Percentiles rank a stretch among this genome's conserved stretches.
Evolutionary conservation across 148 eudicot species (phyloP).

Genomic region (Pharnaceum exiguum): DNA sequence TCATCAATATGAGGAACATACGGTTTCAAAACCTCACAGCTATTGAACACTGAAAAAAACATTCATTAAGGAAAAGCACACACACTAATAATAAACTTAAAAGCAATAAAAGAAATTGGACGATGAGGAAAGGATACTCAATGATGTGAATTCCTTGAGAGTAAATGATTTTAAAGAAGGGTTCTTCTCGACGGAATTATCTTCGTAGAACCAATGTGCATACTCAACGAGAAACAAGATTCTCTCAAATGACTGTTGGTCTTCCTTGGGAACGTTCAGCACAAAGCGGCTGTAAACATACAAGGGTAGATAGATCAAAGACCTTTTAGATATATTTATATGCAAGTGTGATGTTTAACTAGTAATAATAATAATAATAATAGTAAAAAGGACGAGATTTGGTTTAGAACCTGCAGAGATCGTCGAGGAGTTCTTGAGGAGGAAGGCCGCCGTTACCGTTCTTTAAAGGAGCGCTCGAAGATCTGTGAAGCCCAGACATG

Average conservation of each 20-base stretch:
- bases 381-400: background rate
- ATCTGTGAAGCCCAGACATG: constrained; percentile 70
- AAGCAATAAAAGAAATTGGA: background rate
- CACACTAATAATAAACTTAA: too few species aligned
- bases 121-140: constrained; percentile 58
- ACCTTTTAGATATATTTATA: too few species aligned
- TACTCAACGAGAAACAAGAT: constrained; percentile 93
- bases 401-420: constrained; percentile 79
- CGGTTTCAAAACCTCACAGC: constrained; percentile 92
- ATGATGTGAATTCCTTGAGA: constrained; percentile 84
- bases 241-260: constrained; percentile 94
- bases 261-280: constrained; percentile 95
- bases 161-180: constrained; percentile 89
- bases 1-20: constrained; percentile 95
- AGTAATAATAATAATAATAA: background rate
- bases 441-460: constrained; percentile 80
- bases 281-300: constrained; percentile 82
- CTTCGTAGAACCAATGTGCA: constrained; percentile 99
- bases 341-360: too few species aligned
- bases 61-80: constrained; percentile 49
- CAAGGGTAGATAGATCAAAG: background rate
- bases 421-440: constrained; percentile 97
- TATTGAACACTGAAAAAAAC: constrained; percentile 69
- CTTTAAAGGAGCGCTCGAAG: constrained; percentile 62
- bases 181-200: constrained; percentile 89